Evolutionary conservation across 352 stramenopile genomes (phyloP), one percentile per base, ranked within the genome.

Genomic region (Phytopythium delawarense): DNA sequence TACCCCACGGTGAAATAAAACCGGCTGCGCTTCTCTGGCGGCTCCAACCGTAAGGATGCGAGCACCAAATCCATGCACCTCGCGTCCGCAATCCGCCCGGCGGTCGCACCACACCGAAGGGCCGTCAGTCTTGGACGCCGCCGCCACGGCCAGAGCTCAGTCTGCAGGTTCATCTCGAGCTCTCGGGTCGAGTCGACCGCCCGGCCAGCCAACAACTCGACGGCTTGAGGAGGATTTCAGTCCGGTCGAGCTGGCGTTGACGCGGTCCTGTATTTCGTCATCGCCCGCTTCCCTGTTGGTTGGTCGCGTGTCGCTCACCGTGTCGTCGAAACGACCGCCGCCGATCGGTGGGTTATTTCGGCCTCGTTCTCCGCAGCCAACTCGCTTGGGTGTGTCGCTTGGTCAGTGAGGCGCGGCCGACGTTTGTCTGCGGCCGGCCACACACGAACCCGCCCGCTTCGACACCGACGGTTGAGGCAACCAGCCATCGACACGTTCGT

Each of bases 81-180:
- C 48, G 48, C 23, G 20, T 54, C 48, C 48, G 35, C 48, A 54
- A 37, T 54, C 0, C 12, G 23, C 6, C 28, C n/a, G 23, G 7
- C 21, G 21, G 45, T 55, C 16, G 23, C 23, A 39, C 18, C 16
- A 11, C 46, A 53, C 46, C 46, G 46, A 53, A 53, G 46, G 30
- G 13, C 18, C 6, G 25, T 40, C 50, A 1, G 9, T 12, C 40
- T 7, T 28, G 18, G 18, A 28, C 32, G 7, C 46, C 46, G 21
- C 46, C 4, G 40, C 21, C 28, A 30, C 15, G 2, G 15, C 30
- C 15, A 18, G n/a, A 11, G 48, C 25, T 57, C 51, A 57, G 51
- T 57, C 51, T 57, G 32, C 51, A 57, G 51, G 51, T 44, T 57
- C 51, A 28, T 40, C 28, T 16, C 51, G 51, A 57, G 51, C 51